phyloP scores from a whole-genome alignment of 345 rosid species.

The Brassica carinata region DNA sequence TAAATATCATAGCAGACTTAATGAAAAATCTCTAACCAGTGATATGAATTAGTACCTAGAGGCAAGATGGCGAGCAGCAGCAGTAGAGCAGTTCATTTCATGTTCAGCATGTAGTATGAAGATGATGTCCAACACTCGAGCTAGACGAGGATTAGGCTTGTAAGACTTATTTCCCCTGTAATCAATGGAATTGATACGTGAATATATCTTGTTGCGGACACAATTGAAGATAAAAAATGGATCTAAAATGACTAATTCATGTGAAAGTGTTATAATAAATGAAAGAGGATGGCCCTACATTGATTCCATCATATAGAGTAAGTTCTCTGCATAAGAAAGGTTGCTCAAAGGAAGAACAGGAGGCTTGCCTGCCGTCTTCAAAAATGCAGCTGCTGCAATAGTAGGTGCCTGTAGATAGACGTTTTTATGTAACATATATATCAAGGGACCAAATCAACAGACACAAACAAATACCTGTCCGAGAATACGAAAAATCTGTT shows the following conservation, averaged over 20 bases:
- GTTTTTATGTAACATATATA: not conserved
- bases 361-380: conserved; percentile 80
- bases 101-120: conserved; percentile 93
- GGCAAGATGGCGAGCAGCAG: conserved; percentile 95
- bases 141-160: conserved; percentile 85
- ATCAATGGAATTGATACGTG: not conserved
- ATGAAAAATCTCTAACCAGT: not conserved
- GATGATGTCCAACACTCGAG: conserved; percentile 78
- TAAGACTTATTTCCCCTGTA: conserved; percentile 79
- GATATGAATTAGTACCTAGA: conserved; percentile 59
- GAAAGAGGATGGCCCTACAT: conserved; percentile 48
- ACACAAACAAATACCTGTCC: conserved; percentile 69
- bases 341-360: conserved; percentile 79
- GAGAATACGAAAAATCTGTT: conserved; percentile 84
- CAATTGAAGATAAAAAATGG: not conserved
- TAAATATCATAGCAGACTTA: not conserved
- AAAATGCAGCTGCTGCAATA: conserved; percentile 82
- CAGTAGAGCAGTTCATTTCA: conserved; percentile 95
- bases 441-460: too few relatives aligned
- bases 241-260: not conserved
- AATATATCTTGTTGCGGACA: not conserved
- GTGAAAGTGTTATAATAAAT: not conserved
- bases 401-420: conserved; percentile 77
- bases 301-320: conserved; percentile 85
- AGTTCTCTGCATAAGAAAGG: conserved; percentile 85